Evolutionary conservation across 768 basidiomycete species (phyloP), one percentile per base, ranked within the genome.

Genomic region (Boletus pseudopeckii): DNA sequence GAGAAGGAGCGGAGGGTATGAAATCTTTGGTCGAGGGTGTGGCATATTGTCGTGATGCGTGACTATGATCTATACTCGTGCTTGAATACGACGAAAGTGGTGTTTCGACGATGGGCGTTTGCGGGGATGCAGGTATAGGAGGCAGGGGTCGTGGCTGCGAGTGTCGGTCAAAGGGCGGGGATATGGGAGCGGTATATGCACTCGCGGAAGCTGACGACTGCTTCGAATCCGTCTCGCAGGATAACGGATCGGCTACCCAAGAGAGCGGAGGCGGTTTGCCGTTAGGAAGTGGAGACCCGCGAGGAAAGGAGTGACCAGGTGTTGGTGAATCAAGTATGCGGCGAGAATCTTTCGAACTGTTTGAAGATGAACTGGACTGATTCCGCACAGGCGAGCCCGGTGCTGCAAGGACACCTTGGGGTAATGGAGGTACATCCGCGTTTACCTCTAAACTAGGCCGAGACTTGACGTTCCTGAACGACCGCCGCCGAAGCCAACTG

Each of bases 111-210:
- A 56, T 58, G 18, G 63, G 59, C 6, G 46, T 50, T 34, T 62
- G 65, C 17, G 63, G 72, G 13, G 72, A 70, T 24, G 68, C 62
- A 28, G 71, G 72, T 64, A 72, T 67, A 13, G 54, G 45, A 55
- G 67, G 40, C 53, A 66, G 40, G 44, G 59, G 61, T 45, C 61
- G 62, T 41, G 52, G 13, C 17, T 52, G 59, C 22, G 48, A 18
- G 34, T 38, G 56, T 55, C 57, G 54, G 18, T 60, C 59, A 6
- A 43, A 32, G 11, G 57, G 22, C 5, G 54, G 47, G 24, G 55
- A 60, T 38, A 34, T 34, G 6, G 64, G 38, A 20, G 49, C 49
- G 40, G 54, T 46, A 30, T 54, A 18, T 11, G 54, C 54, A 36
- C 39, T 39, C 7, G 62, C 28, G 4, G 57, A 44, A 66, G 62